Base-by-base conservation (phyloP, 495 filamentous ascomycete genomes). In the Amniculicola lignicola region DNA sequence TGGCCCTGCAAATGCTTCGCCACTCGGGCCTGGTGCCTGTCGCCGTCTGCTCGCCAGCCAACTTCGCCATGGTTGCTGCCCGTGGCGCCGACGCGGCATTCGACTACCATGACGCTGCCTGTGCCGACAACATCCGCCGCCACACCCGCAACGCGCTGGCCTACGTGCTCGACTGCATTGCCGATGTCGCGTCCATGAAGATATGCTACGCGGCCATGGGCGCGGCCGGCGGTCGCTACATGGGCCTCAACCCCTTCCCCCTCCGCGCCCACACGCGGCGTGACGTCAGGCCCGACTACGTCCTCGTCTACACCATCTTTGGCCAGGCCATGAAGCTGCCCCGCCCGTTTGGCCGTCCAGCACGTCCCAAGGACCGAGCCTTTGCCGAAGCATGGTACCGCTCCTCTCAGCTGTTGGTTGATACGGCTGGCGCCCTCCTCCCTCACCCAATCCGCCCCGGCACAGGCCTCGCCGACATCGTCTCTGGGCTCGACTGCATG, bases 141-240 rank as follows among this genome's bases (percentile, higher is more conserved):
- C 35, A 48, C 33, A 61, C 51, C 3, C 22, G 18, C 35, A 36
- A 49, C 51, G 25, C 7, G 23, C 51, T 61, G 21, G 37, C 15
- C 16, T 54, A 39, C 7, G 57, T 36, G 2, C 44, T 61, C 27
- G 57, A 61, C 51, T 61, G 57, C 57, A 35, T 61, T 14, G 25
- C 40, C 22, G 25, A 28, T n/a, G 29, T 45, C 31, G 16, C 16
- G 21, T 40, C 57, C n/a, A 61, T 42, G 9, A 40, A 40, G 41
- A 28, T 48, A 41, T 61, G 57, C 37, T 49, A 55, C 27, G 41
- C 21, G 3, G 40, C 57, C 11, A 61, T 61, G n/a, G 51, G 57
- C 6, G 11, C 0, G 14, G 14, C 22, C 19, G 57, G 57, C 1
- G 57, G 51, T 23, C 21, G 18, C 21, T 61, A 61, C 35, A 6